These are phyloP conservation scores for Mycena sp. DNA, from an alignment of 1,284 basidiomycete species.

Conservation along the genomic window DNA sequence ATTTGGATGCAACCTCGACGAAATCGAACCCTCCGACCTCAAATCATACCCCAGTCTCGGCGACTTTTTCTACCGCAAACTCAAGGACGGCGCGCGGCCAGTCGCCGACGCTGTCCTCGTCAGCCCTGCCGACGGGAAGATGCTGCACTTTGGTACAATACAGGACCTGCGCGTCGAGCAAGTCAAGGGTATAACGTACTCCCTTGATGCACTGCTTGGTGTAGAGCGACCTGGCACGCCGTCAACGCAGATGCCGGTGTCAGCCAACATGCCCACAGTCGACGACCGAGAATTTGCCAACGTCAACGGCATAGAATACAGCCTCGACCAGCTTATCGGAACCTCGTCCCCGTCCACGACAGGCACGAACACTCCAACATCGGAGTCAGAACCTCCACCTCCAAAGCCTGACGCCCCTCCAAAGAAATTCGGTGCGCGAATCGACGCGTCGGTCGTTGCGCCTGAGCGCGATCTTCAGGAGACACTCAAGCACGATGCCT, in stretches of 20 bases:
- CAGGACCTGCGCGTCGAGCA: constrained; percentile 89
- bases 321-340: constrained; percentile 83
- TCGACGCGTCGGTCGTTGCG: constrained; percentile 71
- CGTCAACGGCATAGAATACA: constrained; percentile 98
- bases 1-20: constrained; percentile 95
- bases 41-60: constrained; percentile 85
- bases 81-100: constrained; percentile 86
- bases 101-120: constrained; percentile 86
- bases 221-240: constrained; percentile 64
- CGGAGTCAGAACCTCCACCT: constrained; percentile 38
- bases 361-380: constrained; percentile 42
- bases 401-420: constrained; percentile 44
- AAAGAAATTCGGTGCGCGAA: constrained; percentile 66
- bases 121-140: constrained; percentile 92
- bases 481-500: constrained; percentile 69
- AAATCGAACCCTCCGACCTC: constrained; percentile 86
- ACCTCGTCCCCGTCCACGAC: constrained; percentile 40
- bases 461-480: constrained; percentile 61
- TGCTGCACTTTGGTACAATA: constrained; percentile 94
- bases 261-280: constrained; percentile 63
- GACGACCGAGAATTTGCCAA: constrained; percentile 93
- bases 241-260: constrained; percentile 50
- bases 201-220: constrained; percentile 91
- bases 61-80: constrained; percentile 94
- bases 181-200: constrained; percentile 98